A percentile compares a stretch with the other conserved stretches of the same genome.
Evolutionary conservation across 2,329 filamentous ascomycete species (phyloP).

Genomic region (Fusarium sublunatum): DNA sequence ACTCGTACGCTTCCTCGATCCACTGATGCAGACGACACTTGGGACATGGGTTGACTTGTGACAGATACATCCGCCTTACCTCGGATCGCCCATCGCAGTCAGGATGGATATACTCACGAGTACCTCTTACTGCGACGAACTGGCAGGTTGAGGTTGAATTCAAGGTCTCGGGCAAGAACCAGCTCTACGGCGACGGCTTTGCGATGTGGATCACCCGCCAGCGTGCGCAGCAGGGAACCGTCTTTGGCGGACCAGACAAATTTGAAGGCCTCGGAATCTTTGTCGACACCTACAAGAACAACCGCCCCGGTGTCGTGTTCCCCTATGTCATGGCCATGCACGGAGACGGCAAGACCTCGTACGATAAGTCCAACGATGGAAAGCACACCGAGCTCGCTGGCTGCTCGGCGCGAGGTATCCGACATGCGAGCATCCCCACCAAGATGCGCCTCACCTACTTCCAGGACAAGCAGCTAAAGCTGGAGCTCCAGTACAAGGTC

Average conservation of each 20-base stretch:
- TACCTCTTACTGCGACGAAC: constrained; percentile 96
- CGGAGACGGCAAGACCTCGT: constrained; percentile 87
- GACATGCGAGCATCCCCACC: constrained; percentile 81
- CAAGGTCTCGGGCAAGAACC: constrained; percentile 88
- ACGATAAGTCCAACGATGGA: constrained; percentile 94
- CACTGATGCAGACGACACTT: constrained; percentile 19
- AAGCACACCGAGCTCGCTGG: constrained; percentile 93
- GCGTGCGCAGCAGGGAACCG: constrained; percentile 80
- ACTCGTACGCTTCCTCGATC: constrained; percentile 64
- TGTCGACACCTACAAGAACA: constrained; percentile 99
- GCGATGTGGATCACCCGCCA: constrained; percentile 98
- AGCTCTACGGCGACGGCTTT: constrained; percentile 94
- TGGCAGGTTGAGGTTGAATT: constrained; percentile 99
- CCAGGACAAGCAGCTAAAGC: constrained; percentile 89
- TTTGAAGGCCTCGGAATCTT: constrained; percentile 97
- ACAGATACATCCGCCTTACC: constrained; percentile 90
- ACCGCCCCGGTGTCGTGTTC: constrained; percentile 93
- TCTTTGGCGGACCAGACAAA: constrained; percentile 88
- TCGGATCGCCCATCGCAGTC: constrained; percentile 90
- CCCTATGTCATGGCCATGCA: constrained; percentile 99
- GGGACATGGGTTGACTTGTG: constrained; percentile 40
- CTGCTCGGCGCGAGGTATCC: constrained; percentile 92
- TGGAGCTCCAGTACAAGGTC: constrained; percentile 94
- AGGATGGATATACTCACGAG: constrained; percentile 93
- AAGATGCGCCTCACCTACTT: constrained; percentile 94